Base-by-base conservation (phyloP, 495 filamentous ascomycete species). In the Amphirosellinia nigrospora region DNA sequence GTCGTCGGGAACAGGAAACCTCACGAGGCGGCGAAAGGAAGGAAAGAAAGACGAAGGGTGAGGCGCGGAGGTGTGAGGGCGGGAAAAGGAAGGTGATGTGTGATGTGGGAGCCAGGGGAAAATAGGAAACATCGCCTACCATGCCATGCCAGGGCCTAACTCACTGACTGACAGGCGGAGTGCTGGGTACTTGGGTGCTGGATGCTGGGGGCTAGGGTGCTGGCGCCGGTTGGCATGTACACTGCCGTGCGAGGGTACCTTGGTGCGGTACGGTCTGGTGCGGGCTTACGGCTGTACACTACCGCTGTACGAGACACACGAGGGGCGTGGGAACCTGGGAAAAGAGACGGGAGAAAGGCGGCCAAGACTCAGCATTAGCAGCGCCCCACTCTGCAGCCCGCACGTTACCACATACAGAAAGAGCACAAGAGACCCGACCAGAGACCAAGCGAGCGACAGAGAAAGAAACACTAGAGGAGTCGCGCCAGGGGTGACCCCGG, bases 1-100 rank as follows among this genome's bases (percentile, higher is more conserved):
- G 69, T 66, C 69, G 69, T 71, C 63, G 61, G 45, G 66, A 61
- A 64, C 60, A 32, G 62, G 43, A 43, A 66, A 66, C 69, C 62
- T 71, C 69, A 64, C 60, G 69, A 61, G 52, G 62, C 69, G 63
- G 61, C 69, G 50, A 71, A 71, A 61, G 62, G 69, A 66, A 66
- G 63, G 64, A 71, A 66, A 48, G 69, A 71, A 48, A 21, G 69
- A 66, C 69, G 45, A 58, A 63, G 62, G 62, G 69, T 71, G 52
- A 66, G 62, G 50, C 62, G 63, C 34, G 53, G 63, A 53, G 48
- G 39, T 52, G 36, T 46, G 55, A 71, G 36, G 52, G 69, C 62
- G 43, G 68, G 62, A 66, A 71, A 66, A 43, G 68, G 56, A 65
- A 70, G 68, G 69, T 58, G 60, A 58, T 36, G 32, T 21, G 32